Evolutionary conservation across 2,329 filamentous ascomycete species (phyloP).

Genomic region (Paecilomyces niveus): DNA sequence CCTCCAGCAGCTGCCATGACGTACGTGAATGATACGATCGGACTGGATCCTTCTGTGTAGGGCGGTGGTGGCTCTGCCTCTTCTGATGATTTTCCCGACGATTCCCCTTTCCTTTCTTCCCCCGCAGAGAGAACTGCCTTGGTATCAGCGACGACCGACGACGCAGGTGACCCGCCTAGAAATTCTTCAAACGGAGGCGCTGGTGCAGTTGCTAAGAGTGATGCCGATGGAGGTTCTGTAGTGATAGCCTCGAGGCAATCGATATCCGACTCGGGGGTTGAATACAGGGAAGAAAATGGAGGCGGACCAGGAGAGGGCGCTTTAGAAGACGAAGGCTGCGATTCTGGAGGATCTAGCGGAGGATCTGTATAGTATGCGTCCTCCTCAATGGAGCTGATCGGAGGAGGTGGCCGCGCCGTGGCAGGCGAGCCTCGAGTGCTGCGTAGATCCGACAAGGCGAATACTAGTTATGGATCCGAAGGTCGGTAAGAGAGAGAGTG

Average conservation of each 20-base stretch:
- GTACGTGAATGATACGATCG: constrained; percentile 86
- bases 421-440: constrained; percentile 29
- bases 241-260: constrained; percentile 34
- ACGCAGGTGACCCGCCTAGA: constrained; percentile 36
- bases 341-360: constrained; percentile 30
- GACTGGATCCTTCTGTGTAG: constrained; percentile 89
- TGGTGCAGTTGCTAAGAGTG: constrained; percentile 45
- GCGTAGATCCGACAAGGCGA: constrained; percentile 27
- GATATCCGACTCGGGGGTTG: constrained; percentile 36
- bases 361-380: constrained; percentile 33
- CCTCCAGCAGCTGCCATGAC: constrained; percentile 97
- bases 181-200: constrained; percentile 45
- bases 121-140: constrained; percentile 69
- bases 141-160: constrained; percentile 61
- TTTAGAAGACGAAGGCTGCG: constrained; percentile 39
- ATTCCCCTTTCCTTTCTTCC: constrained; percentile 70
- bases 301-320: constrained; percentile 51
- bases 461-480: neutral
- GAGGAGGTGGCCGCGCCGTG: constrained; percentile 37
- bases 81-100: constrained; percentile 63
- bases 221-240: constrained; percentile 42
- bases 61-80: constrained; percentile 92
- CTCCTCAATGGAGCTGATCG: constrained; percentile 33
- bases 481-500: neutral
- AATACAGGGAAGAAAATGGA: constrained; percentile 59